Evolutionary conservation across 345 rosid genomes (phyloP).

Genomic region (Eucalyptus caleyi): DNA sequence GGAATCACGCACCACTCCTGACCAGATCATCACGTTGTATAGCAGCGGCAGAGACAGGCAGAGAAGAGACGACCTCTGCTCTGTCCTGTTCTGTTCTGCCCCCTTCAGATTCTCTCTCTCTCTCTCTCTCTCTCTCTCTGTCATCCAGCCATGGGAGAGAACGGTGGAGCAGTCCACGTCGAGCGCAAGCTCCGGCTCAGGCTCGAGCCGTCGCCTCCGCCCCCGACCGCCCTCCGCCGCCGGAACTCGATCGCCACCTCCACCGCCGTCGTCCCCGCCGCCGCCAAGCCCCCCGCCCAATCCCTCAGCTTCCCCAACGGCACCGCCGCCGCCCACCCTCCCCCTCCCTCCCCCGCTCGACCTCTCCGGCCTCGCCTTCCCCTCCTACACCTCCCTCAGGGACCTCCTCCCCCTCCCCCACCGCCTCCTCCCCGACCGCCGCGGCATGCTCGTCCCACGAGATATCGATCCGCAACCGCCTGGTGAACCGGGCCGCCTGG

Average conservation of each 20-base stretch:
- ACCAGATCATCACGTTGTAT: background rate
- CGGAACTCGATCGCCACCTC: constrained; percentile 26
- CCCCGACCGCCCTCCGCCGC: constrained; percentile 23
- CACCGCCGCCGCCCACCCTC: background rate
- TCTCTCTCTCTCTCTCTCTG: no score
- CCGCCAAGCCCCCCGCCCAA: background rate
- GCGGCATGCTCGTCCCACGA: constrained; percentile 19
- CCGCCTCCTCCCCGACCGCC: constrained; percentile 14
- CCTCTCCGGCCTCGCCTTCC: constrained; percentile 25
- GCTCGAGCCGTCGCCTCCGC: background rate
- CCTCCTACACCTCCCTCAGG: constrained; percentile 63
- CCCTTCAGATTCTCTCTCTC: no score
- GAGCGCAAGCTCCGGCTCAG: background rate
- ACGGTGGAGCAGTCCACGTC: background rate
- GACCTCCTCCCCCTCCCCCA: constrained; percentile 44
- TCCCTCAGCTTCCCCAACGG: constrained; percentile 8
- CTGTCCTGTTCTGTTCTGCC: no score
- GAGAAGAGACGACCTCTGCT: no score
- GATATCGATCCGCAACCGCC: constrained; percentile 70
- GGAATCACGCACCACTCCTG: background rate
- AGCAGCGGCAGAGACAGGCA: background rate
- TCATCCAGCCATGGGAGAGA: background rate
- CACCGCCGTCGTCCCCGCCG: background rate
- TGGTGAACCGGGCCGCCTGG: constrained; percentile 89
- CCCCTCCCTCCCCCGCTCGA: background rate